Percentiles rank a stretch among this genome's conserved stretches.
phyloP scores from a whole-genome alignment of 257 asterid species.

The Fraxinus quadrangulata region DNA sequence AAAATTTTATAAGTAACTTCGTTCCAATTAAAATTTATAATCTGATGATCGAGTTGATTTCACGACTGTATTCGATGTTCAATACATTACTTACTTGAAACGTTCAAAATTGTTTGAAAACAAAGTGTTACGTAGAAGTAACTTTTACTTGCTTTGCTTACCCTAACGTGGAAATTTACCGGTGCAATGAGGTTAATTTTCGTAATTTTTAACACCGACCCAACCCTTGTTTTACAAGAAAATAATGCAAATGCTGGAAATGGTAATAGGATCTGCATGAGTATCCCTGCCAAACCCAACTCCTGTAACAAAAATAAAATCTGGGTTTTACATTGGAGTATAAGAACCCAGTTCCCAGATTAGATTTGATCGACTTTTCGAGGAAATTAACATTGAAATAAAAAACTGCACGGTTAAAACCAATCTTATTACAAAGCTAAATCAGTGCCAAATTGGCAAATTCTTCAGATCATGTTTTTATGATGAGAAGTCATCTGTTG shows the following conservation, averaged over 20 bases:
- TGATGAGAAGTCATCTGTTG: constrained; percentile 22
- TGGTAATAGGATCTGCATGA: constrained; percentile 35
- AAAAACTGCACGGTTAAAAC: neutral
- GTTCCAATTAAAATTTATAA: no score
- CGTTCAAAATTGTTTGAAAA: no score
- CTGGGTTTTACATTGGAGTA: neutral
- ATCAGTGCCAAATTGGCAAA: neutral
- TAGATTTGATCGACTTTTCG: neutral
- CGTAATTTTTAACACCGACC: constrained; percentile 13
- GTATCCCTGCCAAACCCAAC: constrained; percentile 61
- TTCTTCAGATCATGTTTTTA: neutral
- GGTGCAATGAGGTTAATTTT: neutral
- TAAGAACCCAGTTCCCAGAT: no score
- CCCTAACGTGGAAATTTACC: neutral
- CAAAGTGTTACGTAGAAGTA: no score
- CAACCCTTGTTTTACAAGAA: constrained; percentile 21
- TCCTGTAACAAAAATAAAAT: constrained; percentile 42
- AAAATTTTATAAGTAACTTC: no score
- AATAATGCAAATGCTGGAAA: constrained; percentile 57
- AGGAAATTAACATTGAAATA: neutral
- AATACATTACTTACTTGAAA: no score
- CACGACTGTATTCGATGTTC: no score
- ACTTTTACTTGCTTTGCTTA: no score
- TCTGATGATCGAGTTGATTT: no score
- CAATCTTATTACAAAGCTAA: neutral